Conservation (phyloP, 2,329 filamentous ascomycete species). For the Venturia effusa region DNA sequence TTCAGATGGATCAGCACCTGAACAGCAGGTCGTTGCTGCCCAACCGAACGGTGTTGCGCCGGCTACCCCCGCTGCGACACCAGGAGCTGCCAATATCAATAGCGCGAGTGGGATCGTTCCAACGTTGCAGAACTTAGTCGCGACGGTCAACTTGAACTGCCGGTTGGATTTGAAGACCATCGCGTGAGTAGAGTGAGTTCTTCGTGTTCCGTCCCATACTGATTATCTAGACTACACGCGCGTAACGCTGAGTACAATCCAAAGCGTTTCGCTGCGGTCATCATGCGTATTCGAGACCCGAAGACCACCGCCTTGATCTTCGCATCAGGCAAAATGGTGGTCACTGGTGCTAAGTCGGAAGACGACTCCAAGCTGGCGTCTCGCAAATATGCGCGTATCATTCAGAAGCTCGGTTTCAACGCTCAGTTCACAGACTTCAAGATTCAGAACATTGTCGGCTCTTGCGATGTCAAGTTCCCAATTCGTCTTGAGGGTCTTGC, state of each 20-base stretch:
- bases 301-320: slow-evolving; percentile 99
- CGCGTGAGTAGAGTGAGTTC: slow-evolving; percentile 34
- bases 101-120: slow-evolving; percentile 81
- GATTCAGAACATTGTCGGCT: slow-evolving; percentile 99
- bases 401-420: slow-evolving; percentile 99
- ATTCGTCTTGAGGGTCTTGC: slow-evolving; percentile 94
- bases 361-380: slow-evolving; percentile 96
- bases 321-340: slow-evolving; percentile 98
- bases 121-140: slow-evolving; percentile 97
- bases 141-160: slow-evolving; percentile 96
- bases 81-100: slow-evolving; percentile 57
- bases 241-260: slow-evolving; percentile 98
- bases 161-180: slow-evolving; percentile 98
- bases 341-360: slow-evolving; percentile 94
- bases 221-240: slow-evolving; percentile 55
- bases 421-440: slow-evolving; percentile 99
- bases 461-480: slow-evolving; percentile 98
- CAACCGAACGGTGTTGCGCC: slow-evolving; percentile 73
- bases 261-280: slow-evolving; percentile 95
- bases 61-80: slow-evolving; percentile 84
- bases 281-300: slow-evolving; percentile 98
- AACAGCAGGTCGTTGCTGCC: slow-evolving; percentile 28
- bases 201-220: neutral
- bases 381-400: slow-evolving; percentile 96
- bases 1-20: slow-evolving; percentile 54